Evolutionary conservation across 306 rosid genomes (phyloP), one percentile per base, ranked within the genome.

Genomic region (Carpinus fangiana): DNA sequence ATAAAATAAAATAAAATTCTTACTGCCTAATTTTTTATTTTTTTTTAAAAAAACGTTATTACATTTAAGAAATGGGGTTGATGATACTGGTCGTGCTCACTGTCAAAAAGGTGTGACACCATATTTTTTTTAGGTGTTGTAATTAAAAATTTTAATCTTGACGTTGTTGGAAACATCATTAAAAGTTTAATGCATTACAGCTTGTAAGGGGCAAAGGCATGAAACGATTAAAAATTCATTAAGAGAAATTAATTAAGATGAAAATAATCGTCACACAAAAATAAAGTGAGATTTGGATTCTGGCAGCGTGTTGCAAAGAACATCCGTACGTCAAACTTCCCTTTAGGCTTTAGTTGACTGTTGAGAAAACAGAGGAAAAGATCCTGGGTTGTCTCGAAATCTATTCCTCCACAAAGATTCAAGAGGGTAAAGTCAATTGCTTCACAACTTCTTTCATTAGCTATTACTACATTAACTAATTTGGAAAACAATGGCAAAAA

Each of bases 41-140:
- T n/a, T n/a, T n/a, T n/a, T 34, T 34, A 38, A 38, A 38, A 38
- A 6, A 41, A 41, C 6, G 3, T 41, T 41, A 7, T 41, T 41
- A 41, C 7, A 41, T 41, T 41, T 41, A 41, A 41, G 45, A 41
- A 6, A 0, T 48, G 12, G 50, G 16, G 53, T 61, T 51, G 45
- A 4, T 21, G 11, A n/a, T n/a, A 8, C 18, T 38, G 45, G 8
- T 41, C 4, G 51, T 10, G 18, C 50, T 7, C 13, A 10, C 28
- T 66, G 12, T 66, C 48, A 38, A 77, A 68, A 77, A 70, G 70
- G 36, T 43, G 75, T 55, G 75, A 75, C 34, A 77, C 50, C 18
- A 66, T 38, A 26, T 12, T 64, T 28, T 10, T 60, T 26, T 60
- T 34, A 14, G 13, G 46, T 14, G 7, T 36, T 62, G 7, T 14